phyloP scores from a whole-genome alignment of 106 monocot species.

The Cymbidium sinense region DNA sequence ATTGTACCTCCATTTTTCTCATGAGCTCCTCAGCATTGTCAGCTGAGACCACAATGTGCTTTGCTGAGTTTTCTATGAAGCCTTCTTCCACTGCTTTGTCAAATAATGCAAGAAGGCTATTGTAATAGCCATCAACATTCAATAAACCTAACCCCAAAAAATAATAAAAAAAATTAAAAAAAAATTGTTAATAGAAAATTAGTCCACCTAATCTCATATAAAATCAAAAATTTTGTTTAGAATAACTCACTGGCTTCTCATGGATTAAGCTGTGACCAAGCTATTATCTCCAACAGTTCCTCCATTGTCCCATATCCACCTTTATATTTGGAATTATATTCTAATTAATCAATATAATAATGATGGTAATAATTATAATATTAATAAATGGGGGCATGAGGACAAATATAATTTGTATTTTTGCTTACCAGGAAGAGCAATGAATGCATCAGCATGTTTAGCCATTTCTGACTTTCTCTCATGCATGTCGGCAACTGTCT shows the following conservation, averaged over 20 bases:
- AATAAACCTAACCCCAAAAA: slow-evolving; percentile 52
- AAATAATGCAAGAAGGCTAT: slow-evolving; percentile 62
- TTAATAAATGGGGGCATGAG: too few species aligned
- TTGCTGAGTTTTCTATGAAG: slow-evolving; percentile 67
- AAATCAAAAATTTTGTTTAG: neutral
- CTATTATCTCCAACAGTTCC: slow-evolving; percentile 83
- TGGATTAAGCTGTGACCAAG: slow-evolving; percentile 86
- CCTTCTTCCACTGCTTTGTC: slow-evolving; percentile 85
- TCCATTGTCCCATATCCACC: slow-evolving; percentile 96
- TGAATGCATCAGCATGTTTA: slow-evolving; percentile 76
- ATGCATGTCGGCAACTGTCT: slow-evolving; percentile 77
- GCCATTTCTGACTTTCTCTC: slow-evolving; percentile 90
- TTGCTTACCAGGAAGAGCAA: slow-evolving; percentile 73
- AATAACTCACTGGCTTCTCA: slow-evolving; percentile 54
- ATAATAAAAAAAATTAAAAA: too few species aligned
- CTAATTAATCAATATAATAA: neutral
- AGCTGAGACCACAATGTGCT: too few species aligned
- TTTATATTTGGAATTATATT: neutral
- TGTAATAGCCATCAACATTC: slow-evolving; percentile 89
- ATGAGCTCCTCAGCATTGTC: slow-evolving; percentile 62
- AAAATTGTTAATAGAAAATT: too few species aligned
- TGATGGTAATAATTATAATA: too few species aligned
- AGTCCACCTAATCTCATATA: too few species aligned
- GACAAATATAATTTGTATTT: neutral
- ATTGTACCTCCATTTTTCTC: slow-evolving; percentile 60